Percentiles rank a stretch among this genome's conserved stretches.
Evolutionary conservation across 192 early-diverging fungal genomes (phyloP).

Genomic region (Coemansia sp.): DNA sequence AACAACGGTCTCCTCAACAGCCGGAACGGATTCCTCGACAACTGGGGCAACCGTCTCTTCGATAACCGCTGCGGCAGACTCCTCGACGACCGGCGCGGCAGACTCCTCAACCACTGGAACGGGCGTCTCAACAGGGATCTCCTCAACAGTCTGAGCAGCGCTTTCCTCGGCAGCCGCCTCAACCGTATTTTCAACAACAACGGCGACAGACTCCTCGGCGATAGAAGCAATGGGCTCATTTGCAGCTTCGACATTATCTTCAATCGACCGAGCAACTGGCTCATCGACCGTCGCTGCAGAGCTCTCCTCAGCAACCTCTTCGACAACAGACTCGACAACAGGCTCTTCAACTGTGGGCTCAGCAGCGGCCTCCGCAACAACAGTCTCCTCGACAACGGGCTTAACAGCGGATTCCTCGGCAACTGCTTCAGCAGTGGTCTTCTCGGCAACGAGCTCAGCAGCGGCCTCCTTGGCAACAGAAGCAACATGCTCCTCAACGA

Average conservation of each 20-base stretch:
- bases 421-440: neutral
- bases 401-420: neutral
- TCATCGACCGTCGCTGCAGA: neutral
- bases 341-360: no score
- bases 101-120: neutral
- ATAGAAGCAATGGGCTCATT: neutral
- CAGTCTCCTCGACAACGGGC: slow-evolving; percentile 1
- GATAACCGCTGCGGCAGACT: neutral
- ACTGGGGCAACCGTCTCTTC: neutral
- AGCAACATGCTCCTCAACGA: neutral
- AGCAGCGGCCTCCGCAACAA: neutral
- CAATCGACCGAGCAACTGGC: neutral
- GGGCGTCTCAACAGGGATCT: neutral
- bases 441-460: neutral
- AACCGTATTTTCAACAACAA: neutral
- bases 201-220: neutral
- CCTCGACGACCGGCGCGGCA: neutral
- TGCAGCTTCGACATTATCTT: neutral
- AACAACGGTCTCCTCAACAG: no score
- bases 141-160: neutral
- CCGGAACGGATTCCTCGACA: neutral
- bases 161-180: neutral
- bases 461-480: neutral
- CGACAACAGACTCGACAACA: slow-evolving; percentile 1
- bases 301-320: neutral